A percentile compares a stretch with the other conserved stretches of the same genome.
These are phyloP conservation scores for Aspergillus alliaceus DNA, from an alignment of 2,329 filamentous ascomycete genomes.

Conservation along the genomic window DNA sequence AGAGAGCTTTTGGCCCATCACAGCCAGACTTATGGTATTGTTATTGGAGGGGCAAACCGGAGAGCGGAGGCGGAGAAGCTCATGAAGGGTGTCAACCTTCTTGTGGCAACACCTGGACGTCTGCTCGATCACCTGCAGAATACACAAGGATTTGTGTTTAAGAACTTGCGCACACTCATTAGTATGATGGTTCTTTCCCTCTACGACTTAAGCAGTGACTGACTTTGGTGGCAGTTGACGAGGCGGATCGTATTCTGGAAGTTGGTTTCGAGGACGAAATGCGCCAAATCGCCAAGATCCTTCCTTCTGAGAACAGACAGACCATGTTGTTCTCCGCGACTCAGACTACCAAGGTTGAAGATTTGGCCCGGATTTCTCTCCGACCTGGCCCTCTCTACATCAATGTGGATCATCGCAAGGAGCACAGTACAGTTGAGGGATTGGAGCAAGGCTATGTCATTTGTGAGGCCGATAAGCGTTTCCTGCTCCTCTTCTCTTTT, in stretches of 20 bases:
- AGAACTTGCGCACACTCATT: slow-evolving; percentile 87
- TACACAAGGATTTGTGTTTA: slow-evolving; percentile 84
- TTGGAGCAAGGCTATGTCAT: slow-evolving; percentile 95
- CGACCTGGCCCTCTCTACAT: slow-evolving; percentile 90
- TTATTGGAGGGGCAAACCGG: slow-evolving; percentile 91
- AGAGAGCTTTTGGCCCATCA: slow-evolving; percentile 90
- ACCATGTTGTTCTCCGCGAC: slow-evolving; percentile 99
- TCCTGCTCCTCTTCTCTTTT: slow-evolving; percentile 91
- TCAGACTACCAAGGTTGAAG: slow-evolving; percentile 97
- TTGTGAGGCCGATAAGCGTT: slow-evolving; percentile 90
- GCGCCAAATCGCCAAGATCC: slow-evolving; percentile 91
- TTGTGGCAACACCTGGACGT: slow-evolving; percentile 91
- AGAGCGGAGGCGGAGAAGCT: slow-evolving; percentile 93
- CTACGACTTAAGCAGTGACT: neutral
- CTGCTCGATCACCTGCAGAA: slow-evolving; percentile 93
- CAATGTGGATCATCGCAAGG: slow-evolving; percentile 88
- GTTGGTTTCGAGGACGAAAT: slow-evolving; percentile 99
- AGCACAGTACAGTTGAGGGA: slow-evolving; percentile 88
- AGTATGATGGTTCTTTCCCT: slow-evolving; percentile 48
- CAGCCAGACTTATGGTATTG: slow-evolving; percentile 92
- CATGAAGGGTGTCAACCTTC: slow-evolving; percentile 85
- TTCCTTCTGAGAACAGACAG: slow-evolving; percentile 82
- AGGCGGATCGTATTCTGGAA: slow-evolving; percentile 94
- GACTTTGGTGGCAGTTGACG: slow-evolving; percentile 54
- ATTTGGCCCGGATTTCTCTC: slow-evolving; percentile 90